Evolutionary conservation across 371 early-diverging fungal genomes (phyloP).

Genomic region (Mortierella sp.): DNA sequence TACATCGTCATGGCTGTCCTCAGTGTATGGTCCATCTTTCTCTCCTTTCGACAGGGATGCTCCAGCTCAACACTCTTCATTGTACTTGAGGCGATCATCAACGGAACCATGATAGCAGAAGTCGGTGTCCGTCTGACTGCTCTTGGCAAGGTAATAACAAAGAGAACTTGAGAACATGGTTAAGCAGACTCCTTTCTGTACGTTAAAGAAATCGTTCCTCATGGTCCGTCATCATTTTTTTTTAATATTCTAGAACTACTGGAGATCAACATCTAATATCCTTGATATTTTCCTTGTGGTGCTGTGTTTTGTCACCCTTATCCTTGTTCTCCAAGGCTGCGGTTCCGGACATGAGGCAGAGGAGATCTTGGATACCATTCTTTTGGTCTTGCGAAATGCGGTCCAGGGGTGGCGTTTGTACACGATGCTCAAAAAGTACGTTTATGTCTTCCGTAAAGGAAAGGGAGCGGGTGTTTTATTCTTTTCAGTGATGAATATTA

Average conservation of each 20-base stretch:
- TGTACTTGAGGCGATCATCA: conserved; percentile 77
- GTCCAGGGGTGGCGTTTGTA: conserved; percentile 76
- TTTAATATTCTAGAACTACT: conserved; percentile 64
- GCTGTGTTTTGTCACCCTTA: conserved; percentile 75
- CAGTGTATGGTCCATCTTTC: conserved; percentile 71
- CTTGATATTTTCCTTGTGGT: conserved; percentile 74
- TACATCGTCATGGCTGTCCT: conserved; percentile 75
- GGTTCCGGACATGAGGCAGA: conserved; percentile 67
- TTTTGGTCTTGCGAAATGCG: conserved; percentile 78
- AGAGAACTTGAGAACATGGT: no score
- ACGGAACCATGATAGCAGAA: conserved; percentile 80
- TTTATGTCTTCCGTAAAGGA: no score
- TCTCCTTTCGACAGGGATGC: conserved; percentile 55
- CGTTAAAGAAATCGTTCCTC: no score
- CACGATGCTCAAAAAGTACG: conserved; percentile 78
- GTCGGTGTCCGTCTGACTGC: conserved; percentile 76
- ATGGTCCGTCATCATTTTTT: not conserved
- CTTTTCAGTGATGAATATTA: no score
- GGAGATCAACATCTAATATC: conserved; percentile 80
- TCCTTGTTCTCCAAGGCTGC: conserved; percentile 75
- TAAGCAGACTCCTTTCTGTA: no score
- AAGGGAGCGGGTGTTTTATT: no score
- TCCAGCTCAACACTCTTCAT: conserved; percentile 65
- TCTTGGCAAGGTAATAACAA: conserved; percentile 77
- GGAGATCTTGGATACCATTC: conserved; percentile 75